These are phyloP conservation scores for Fusarium palustre DNA, from an alignment of 2,329 filamentous ascomycete species.

Conservation along the genomic window DNA sequence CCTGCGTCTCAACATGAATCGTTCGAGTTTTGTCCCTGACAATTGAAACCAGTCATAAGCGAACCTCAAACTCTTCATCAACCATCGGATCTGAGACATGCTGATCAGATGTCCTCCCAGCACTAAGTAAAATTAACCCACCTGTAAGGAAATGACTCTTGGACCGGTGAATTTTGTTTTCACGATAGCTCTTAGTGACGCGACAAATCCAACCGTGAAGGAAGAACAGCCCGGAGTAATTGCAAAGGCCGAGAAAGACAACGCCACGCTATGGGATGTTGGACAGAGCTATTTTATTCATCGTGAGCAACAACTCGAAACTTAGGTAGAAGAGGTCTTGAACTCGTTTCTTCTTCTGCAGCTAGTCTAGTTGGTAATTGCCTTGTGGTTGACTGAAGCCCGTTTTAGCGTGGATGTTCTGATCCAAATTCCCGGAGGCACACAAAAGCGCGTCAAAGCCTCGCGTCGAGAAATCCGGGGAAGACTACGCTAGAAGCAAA, in stretches of 20 bases:
- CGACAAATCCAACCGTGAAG: too few species aligned
- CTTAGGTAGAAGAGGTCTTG: neutral
- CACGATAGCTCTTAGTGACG: too few species aligned
- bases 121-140: too few species aligned
- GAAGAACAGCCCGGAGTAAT: neutral
- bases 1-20: too few species aligned
- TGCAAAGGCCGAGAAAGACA: neutral
- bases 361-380: neutral
- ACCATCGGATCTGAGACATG: too few species aligned
- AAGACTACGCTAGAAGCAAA: neutral
- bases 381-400: neutral
- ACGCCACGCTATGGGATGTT: fast-evolving
- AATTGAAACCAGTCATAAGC: too few species aligned
- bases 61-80: too few species aligned
- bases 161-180: too few species aligned
- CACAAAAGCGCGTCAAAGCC: fast-evolving
- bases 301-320: neutral
- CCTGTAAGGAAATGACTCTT: too few species aligned
- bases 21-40: too few species aligned
- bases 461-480: neutral
- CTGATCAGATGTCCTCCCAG: too few species aligned
- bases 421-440: neutral
- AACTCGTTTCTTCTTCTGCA: neutral
- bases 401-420: fast-evolving
- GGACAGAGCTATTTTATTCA: fast-evolving